Conservation (phyloP, 163 green algal species). For the Coccomyxa subellipsoidea region DNA sequence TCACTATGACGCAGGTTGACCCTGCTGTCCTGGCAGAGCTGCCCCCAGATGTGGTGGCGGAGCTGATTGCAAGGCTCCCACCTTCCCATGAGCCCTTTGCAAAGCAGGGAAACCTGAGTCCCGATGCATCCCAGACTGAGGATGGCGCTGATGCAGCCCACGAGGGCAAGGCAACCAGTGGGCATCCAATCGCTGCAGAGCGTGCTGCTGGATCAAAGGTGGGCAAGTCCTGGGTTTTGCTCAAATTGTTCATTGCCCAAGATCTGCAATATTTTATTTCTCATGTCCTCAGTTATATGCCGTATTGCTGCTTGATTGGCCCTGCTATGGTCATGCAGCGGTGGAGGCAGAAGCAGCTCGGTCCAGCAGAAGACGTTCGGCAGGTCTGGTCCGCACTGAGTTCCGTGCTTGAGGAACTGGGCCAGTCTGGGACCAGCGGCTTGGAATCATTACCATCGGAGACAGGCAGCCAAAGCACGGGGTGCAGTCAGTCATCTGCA, state of each 20-base stretch:
- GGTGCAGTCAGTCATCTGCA: background rate
- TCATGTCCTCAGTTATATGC: background rate
- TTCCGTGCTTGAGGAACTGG: background rate
- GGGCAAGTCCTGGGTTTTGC: background rate
- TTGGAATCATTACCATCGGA: too few species aligned
- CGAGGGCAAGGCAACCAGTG: background rate
- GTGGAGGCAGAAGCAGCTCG: background rate
- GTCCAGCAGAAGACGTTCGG: background rate
- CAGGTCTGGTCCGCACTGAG: background rate
- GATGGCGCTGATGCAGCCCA: background rate
- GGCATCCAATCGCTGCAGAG: background rate
- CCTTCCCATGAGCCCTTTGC: background rate
- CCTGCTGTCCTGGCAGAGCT: slow-evolving; percentile 49
- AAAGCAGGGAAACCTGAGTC: background rate
- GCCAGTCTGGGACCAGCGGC: too few species aligned
- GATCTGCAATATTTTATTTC: too few species aligned
- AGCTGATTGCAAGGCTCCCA: slow-evolving; percentile 17
- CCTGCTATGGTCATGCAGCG: background rate
- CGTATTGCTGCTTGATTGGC: background rate
- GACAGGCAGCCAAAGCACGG: background rate
- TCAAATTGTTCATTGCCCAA: too few species aligned
- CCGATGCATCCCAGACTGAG: background rate
- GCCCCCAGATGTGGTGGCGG: slow-evolving; percentile 34
- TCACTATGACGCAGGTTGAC: slow-evolving; percentile 45
- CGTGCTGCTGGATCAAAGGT: background rate